phyloP scores from a whole-genome alignment of 2,329 filamentous ascomycete species.

The Xylariaceae sp. region DNA sequence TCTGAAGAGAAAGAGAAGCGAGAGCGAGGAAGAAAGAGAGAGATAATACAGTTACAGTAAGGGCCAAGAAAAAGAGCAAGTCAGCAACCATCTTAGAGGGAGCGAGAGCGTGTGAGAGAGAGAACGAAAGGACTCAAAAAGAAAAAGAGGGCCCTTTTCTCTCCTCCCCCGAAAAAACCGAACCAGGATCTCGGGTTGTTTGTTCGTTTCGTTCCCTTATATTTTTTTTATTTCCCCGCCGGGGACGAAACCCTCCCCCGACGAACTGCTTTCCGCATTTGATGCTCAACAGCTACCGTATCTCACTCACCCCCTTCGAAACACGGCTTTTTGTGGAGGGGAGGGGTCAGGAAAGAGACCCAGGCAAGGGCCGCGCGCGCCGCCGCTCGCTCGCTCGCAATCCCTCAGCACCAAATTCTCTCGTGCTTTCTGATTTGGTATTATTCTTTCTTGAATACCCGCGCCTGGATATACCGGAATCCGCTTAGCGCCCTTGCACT shows the following conservation, averaged over 20 bases:
- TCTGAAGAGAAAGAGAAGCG: not conserved
- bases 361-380: slow-evolving; percentile 3
- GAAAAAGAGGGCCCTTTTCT: not conserved
- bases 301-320: slow-evolving; percentile 21
- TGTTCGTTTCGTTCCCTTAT: slow-evolving; percentile 9
- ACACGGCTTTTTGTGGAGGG: slow-evolving; percentile 18
- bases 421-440: slow-evolving; percentile 23
- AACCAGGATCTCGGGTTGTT: slow-evolving; percentile 11
- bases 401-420: slow-evolving; percentile 6
- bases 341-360: slow-evolving; percentile 17
- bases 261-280: slow-evolving; percentile 32
- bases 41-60: too few species aligned
- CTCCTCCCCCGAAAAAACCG: not conserved
- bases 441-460: slow-evolving; percentile 13
- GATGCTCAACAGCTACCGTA: slow-evolving; percentile 22
- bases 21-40: not conserved
- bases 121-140: not conserved
- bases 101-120: not conserved
- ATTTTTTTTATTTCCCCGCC: slow-evolving; percentile 16
- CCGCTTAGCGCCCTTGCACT: slow-evolving; percentile 24
- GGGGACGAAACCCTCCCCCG: slow-evolving; percentile 10
- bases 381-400: slow-evolving; percentile 3
- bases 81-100: not conserved
- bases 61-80: not conserved
- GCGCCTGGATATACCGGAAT: slow-evolving; percentile 15